phyloP scores from a whole-genome alignment of 2,329 filamentous ascomycete species.

The Fusarium brevicatenulatum region DNA sequence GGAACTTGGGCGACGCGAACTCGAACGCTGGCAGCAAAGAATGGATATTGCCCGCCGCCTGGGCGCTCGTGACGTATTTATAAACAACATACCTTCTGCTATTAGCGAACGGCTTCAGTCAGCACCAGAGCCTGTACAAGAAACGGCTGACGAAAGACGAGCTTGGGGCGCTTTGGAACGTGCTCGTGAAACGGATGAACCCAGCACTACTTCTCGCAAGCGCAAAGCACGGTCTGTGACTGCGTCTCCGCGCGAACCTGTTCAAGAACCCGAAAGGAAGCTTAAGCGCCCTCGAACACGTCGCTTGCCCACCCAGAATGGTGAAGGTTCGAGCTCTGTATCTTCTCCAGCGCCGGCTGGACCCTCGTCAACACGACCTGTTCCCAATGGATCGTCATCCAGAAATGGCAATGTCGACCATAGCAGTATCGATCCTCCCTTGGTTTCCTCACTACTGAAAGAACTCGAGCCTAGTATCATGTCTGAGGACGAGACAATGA shows the following conservation, averaged over 20 bases:
- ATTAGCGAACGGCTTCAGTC: conserved; percentile 72
- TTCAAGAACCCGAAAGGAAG: conserved; percentile 80
- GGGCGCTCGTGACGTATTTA: conserved; percentile 78
- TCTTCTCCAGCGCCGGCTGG: conserved; percentile 48
- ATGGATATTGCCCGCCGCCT: conserved; percentile 83
- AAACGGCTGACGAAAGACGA: conserved; percentile 81
- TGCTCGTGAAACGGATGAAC: conserved; percentile 74
- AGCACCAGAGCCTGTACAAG: conserved; percentile 65
- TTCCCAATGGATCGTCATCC: conserved; percentile 35
- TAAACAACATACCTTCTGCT: conserved; percentile 64
- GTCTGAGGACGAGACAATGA: conserved; percentile 64
- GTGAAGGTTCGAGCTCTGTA: conserved; percentile 59
- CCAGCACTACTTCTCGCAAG: conserved; percentile 69
- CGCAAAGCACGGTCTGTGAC: conserved; percentile 77
- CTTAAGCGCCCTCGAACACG: conserved; percentile 88
- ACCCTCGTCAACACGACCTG: conserved; percentile 40
- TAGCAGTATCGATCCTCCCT: conserved; percentile 71
- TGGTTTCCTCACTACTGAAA: conserved; percentile 85
- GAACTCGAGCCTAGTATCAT: conserved; percentile 79
- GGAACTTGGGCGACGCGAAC: conserved; percentile 66
- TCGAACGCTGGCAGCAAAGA: conserved; percentile 83
- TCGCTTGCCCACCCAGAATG: conserved; percentile 63
- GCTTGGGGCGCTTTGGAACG: conserved; percentile 94
- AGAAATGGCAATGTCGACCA: conserved; percentile 38
- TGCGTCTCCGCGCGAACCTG: conserved; percentile 74